These are phyloP conservation scores for Phaffomyces antillensis DNA, from an alignment of 805 yeast species.

Conservation along the genomic window DNA sequence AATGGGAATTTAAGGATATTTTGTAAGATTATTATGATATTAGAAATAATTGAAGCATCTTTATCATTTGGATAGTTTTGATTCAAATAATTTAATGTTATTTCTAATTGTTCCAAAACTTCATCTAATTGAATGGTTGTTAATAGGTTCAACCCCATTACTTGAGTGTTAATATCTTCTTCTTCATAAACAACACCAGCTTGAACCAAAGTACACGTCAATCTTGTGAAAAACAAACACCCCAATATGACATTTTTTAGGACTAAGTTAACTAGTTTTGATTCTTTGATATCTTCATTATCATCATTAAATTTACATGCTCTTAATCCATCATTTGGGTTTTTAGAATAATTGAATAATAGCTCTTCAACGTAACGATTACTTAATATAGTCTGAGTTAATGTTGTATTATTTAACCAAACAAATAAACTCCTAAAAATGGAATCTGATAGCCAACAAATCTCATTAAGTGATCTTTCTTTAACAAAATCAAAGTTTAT, in stretches of 20 bases:
- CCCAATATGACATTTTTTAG: conserved; percentile 47
- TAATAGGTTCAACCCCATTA: conserved; percentile 46
- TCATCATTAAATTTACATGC: conserved; percentile 5
- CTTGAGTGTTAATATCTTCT: conserved; percentile 64
- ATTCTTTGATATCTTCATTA: background rate
- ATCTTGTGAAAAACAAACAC: conserved; percentile 45
- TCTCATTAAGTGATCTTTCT: conserved; percentile 32
- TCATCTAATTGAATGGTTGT: conserved; percentile 19
- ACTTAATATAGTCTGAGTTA: conserved; percentile 72
- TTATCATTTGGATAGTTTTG: conserved; percentile 12
- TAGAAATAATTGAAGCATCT: conserved; percentile 16
- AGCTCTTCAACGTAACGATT: conserved; percentile 64
- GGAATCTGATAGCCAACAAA: conserved; percentile 45
- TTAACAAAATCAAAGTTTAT: conserved; percentile 36
- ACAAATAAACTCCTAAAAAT: conserved; percentile 48
- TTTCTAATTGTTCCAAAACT: conserved; percentile 24
- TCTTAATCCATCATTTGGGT: conserved; percentile 11
- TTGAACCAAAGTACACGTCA: conserved; percentile 38
- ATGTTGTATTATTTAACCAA: conserved; percentile 72
- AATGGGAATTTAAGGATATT: conserved; percentile 17
- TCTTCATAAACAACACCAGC: conserved; percentile 64
- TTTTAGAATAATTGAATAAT: conserved; percentile 33
- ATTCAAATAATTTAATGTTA: conserved; percentile 28
- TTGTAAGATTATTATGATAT: conserved; percentile 15
- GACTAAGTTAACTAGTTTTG: conserved; percentile 38